Percentiles rank a stretch among this genome's conserved stretches.
These are phyloP conservation scores for Talaromyces adpressus DNA, from an alignment of 495 filamentous ascomycete species.

Conservation along the genomic window DNA sequence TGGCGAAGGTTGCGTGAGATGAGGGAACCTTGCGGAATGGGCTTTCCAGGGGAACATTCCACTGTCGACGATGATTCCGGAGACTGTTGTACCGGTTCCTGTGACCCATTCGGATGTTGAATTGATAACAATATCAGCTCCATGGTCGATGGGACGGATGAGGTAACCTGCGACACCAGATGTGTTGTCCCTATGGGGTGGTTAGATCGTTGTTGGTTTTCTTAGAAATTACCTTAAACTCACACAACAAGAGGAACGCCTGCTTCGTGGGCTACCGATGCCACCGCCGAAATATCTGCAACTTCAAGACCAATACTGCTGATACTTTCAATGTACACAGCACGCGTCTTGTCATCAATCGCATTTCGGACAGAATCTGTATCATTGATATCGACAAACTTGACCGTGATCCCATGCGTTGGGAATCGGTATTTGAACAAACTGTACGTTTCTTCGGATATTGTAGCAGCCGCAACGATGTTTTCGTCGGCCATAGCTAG, in stretches of 20 bases:
- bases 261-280: constrained; percentile 67
- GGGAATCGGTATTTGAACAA: constrained; percentile 91
- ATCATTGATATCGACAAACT: constrained; percentile 80
- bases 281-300: constrained; percentile 79
- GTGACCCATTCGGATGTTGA: constrained; percentile 99
- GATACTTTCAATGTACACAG: constrained; percentile 89
- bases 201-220: background rate
- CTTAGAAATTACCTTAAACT: constrained; percentile 9
- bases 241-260: constrained; percentile 79
- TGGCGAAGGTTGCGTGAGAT: constrained; percentile 83
- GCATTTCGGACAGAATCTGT: constrained; percentile 70
- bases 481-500: constrained; percentile 86
- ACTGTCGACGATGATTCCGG: constrained; percentile 80
- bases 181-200: constrained; percentile 63
- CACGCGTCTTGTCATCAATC: constrained; percentile 94
- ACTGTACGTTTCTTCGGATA: constrained; percentile 98
- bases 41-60: constrained; percentile 97
- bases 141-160: constrained; percentile 84
- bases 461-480: constrained; percentile 84
- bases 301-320: constrained; percentile 95
- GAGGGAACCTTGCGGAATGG: constrained; percentile 79
- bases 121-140: constrained; percentile 91
- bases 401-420: constrained; percentile 79
- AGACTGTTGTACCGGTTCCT: constrained; percentile 93
- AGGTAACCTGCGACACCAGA: constrained; percentile 97